Percentiles rank a stretch among this genome's conserved stretches.
Conservation (phyloP, 257 asterid genomes). For the Scutellaria galericulata region DNA sequence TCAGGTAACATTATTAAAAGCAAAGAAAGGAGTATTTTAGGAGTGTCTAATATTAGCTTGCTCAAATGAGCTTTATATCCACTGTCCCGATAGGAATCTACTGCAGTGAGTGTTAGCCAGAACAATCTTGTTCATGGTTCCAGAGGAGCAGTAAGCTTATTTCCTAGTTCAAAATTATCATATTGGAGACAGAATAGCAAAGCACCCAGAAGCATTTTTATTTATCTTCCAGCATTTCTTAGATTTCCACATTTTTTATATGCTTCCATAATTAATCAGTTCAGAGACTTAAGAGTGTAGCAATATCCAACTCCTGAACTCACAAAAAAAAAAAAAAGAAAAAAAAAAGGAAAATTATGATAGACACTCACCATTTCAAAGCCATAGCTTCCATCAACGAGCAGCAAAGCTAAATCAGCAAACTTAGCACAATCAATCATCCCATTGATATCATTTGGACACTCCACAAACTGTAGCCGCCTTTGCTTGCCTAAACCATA, state of each 20-base stretch:
- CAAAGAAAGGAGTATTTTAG: not conserved
- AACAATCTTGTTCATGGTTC: not conserved
- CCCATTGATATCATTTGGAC: constrained; percentile 97
- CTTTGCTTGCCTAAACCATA: constrained; percentile 78
- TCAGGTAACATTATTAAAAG: not conserved
- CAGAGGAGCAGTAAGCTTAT: constrained; percentile 2
- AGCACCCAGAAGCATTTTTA: not conserved
- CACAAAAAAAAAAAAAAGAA: not conserved
- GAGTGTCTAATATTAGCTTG: constrained; percentile 9
- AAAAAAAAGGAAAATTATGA: not conserved
- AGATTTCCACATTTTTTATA: not conserved
- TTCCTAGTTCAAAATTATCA: constrained; percentile 18
- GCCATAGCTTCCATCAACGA: constrained; percentile 98
- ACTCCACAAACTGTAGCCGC: constrained; percentile 94
- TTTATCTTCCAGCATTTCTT: constrained; percentile 7
- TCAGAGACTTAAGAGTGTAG: constrained; percentile 11
- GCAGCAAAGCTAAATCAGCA: constrained; percentile 94
- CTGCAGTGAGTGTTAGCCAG: not conserved
- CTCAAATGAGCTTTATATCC: not conserved
- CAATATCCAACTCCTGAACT: not conserved
- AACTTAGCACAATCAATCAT: constrained; percentile 98
- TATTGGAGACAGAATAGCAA: not conserved
- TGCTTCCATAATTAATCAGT: constrained; percentile 1
- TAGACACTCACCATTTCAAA: constrained; percentile 87
- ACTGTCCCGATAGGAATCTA: not conserved